Conservation (phyloP, 179 eudicot genomes). For the Corrigiola litoralis region DNA sequence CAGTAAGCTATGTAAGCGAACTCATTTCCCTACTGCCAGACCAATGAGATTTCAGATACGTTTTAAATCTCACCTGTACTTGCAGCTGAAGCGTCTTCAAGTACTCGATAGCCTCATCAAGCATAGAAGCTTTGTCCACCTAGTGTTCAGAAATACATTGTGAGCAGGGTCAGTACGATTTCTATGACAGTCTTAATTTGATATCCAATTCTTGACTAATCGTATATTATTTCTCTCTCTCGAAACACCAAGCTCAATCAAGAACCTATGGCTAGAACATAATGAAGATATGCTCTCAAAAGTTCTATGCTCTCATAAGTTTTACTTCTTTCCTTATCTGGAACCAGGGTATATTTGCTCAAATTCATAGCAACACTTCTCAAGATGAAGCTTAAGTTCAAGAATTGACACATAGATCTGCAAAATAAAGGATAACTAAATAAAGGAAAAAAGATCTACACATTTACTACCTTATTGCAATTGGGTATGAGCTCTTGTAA, state of each 20-base stretch:
- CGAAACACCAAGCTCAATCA: not conserved
- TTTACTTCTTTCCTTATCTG: not conserved
- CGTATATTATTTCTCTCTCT: no score
- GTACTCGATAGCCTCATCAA: constrained; percentile 98
- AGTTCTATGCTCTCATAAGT: no score
- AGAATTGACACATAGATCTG: not conserved
- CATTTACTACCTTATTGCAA: constrained; percentile 74
- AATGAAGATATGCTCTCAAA: not conserved
- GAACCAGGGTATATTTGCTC: constrained; percentile 1
- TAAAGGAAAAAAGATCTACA: not conserved
- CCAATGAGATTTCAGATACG: not conserved
- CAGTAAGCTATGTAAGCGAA: not conserved
- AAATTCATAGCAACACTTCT: not conserved
- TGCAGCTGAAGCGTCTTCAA: constrained; percentile 96
- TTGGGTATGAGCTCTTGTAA: constrained; percentile 97
- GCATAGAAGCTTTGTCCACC: constrained; percentile 99
- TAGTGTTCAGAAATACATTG: constrained; percentile 10
- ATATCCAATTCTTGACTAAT: not conserved
- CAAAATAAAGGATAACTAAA: not conserved
- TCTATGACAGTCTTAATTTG: not conserved
- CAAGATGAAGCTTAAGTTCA: not conserved
- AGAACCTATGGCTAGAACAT: not conserved
- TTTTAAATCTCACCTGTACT: constrained; percentile 56
- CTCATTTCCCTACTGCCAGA: not conserved
- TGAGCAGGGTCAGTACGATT: constrained; percentile 10